A percentile compares a stretch with the other conserved stretches of the same genome.
phyloP scores from a whole-genome alignment of 2,329 filamentous ascomycete genomes.

The Alternaria metachromatica region DNA sequence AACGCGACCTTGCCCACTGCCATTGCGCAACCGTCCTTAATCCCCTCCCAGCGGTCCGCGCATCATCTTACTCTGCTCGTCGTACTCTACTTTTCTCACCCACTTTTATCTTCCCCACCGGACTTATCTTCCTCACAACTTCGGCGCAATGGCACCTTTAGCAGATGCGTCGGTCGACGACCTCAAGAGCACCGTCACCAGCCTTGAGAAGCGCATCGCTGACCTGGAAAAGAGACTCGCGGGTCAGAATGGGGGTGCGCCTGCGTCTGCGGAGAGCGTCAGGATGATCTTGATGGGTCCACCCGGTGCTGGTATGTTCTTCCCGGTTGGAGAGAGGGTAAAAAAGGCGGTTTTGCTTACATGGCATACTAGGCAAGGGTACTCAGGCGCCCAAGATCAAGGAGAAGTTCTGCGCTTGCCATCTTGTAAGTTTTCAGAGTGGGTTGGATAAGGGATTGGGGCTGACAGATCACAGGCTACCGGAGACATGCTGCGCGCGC shows the following conservation, averaged over 20 bases:
- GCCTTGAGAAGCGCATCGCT: slow-evolving; percentile 85
- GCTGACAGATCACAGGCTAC: slow-evolving; percentile 71
- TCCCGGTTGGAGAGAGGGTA: neutral
- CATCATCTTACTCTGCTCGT: slow-evolving; percentile 12
- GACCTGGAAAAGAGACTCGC: slow-evolving; percentile 78
- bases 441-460: neutral
- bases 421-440: slow-evolving; percentile 71
- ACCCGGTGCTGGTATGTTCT: slow-evolving; percentile 85
- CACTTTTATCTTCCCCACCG: neutral
- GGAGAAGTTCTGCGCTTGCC: slow-evolving; percentile 96
- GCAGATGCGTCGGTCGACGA: slow-evolving; percentile 80
- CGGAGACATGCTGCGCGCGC: slow-evolving; percentile 97
- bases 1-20: slow-evolving; percentile 17
- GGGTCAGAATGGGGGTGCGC: slow-evolving; percentile 39
- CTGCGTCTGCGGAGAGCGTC: slow-evolving; percentile 67
- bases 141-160: slow-evolving; percentile 78
- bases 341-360: slow-evolving; percentile 30
- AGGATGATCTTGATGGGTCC: slow-evolving; percentile 98
- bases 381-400: slow-evolving; percentile 98
- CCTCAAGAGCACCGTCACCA: slow-evolving; percentile 82
- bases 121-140: slow-evolving; percentile 14
- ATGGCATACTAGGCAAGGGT: slow-evolving; percentile 78
- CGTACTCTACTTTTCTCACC: slow-evolving; percentile 9
- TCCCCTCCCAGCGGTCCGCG: slow-evolving; percentile 24
- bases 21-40: slow-evolving; percentile 29